Percentiles rank a stretch among this genome's conserved stretches.
Conservation (phyloP, 2,329 filamentous ascomycete species). For the Cytospora leucostoma region DNA sequence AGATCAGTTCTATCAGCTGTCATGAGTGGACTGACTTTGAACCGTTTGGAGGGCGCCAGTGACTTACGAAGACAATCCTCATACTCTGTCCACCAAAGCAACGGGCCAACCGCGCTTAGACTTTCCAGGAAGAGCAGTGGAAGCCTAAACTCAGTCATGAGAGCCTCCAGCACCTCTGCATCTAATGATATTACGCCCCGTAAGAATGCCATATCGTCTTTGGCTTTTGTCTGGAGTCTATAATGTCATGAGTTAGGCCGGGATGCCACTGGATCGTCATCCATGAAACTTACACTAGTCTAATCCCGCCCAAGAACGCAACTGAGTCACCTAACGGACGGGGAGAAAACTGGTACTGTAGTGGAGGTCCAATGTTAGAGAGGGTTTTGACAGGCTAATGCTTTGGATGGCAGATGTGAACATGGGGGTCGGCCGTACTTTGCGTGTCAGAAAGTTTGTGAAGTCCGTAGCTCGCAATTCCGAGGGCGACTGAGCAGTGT, state of each 20-base stretch:
- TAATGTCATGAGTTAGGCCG: not conserved
- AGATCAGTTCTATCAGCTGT: constrained; percentile 35
- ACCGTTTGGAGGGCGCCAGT: fast-evolving
- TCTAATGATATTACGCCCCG: constrained; percentile 34
- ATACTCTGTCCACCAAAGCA: constrained; percentile 39
- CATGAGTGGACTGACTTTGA: not conserved
- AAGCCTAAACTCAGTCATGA: constrained; percentile 35
- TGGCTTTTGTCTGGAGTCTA: constrained; percentile 32
- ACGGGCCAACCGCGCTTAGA: constrained; percentile 37
- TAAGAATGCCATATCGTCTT: constrained; percentile 34
- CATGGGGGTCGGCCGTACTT: not conserved
- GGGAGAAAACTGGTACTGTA: constrained; percentile 1
- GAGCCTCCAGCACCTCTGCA: constrained; percentile 31
- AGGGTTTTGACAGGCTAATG: too few relatives aligned
- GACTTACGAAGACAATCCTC: constrained; percentile 34
- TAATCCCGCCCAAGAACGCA: constrained; percentile 18
- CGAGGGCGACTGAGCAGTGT: not conserved
- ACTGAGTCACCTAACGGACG: not conserved
- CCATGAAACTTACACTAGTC: constrained; percentile 24
- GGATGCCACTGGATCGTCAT: not conserved
- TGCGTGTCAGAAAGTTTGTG: constrained; percentile 4
- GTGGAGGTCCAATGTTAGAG: not conserved
- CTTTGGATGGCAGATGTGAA: not conserved
- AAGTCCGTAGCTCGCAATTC: not conserved
- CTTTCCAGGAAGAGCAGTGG: constrained; percentile 36